Evolutionary conservation across 2,329 filamentous ascomycete genomes (phyloP), one percentile per base, ranked within the genome.

Genomic region (Fusarium sp.): DNA sequence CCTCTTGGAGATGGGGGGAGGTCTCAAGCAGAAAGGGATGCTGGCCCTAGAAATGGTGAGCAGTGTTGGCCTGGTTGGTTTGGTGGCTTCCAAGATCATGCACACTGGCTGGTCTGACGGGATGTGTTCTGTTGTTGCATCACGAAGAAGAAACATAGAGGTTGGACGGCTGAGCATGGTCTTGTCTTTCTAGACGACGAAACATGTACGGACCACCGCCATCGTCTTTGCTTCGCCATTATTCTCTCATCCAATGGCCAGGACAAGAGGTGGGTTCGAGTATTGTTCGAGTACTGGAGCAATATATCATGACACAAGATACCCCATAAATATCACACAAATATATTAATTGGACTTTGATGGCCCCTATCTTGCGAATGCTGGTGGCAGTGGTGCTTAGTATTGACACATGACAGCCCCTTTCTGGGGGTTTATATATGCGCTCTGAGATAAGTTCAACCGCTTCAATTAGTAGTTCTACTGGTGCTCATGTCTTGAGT

Each of bases 11-110:
- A 87, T 94, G 71, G 88, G 89, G 6, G 89, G 92, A 25, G 88
- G 90, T 39, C 77, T 97, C 42, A 90, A 87, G 74, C 86, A 87
- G 48, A 88, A 87, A 49, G 89, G 93, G 1, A 91, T 91, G 84
- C 80, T 92, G 51, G 87, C 92, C 2, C 83, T 97, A 41, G 92
- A 95, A 79, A 84, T 97, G 10, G 81, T 95, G 27, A 92, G 94
- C 19, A 90, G 92, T 57, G 85, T 94, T 59, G 91, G 94, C 1
- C 83, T 96, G 33, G 79, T 97, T 7, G 92, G 94, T 7, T 93
- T 92, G 19, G 79, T 95, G 39, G 88, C 90, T 27, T 84, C 93
- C 54, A 93, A 89, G 88, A 78, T 91, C 31, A 64, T 80, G 41
- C 79, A 75, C n/a, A 73, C 77, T 6, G 76, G 79, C 15, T 73